Evolutionary conservation across 768 basidiomycete genomes (phyloP).

Genomic region (Boletus rex-veris): DNA sequence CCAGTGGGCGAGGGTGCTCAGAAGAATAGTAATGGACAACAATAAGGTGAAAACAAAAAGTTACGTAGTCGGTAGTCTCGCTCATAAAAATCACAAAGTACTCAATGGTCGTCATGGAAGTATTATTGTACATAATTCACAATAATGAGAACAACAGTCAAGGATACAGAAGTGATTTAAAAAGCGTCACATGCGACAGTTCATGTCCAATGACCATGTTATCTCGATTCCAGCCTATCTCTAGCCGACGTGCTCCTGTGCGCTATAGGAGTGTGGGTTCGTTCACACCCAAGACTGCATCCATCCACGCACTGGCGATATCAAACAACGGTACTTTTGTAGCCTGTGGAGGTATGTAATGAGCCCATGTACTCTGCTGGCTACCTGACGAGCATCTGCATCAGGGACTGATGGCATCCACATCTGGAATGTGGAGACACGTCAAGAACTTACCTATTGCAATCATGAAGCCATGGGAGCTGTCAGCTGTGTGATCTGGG

Average conservation of each 20-base stretch:
- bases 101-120: no score
- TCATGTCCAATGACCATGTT: background rate
- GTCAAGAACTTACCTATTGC: no score
- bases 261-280: background rate
- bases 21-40: background rate
- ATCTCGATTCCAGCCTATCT: background rate
- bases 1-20: no score
- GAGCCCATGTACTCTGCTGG: no score
- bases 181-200: background rate
- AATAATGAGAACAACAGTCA: background rate
- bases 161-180: background rate
- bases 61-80: no score
- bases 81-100: no score
- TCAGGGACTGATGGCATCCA: no score
- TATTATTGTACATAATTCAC: no score
- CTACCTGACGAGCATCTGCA: no score
- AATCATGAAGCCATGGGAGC: no score
- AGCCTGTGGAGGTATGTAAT: constrained; percentile 1
- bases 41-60: background rate
- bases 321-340: background rate
- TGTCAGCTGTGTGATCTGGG: no score
- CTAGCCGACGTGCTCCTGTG: background rate
- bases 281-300: background rate
- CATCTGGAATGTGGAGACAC: no score
- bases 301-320: background rate